A percentile compares a stretch with the other conserved stretches of the same genome.
Evolutionary conservation across 2,329 filamentous ascomycete species (phyloP).

Genomic region (Paecilomyces formosus): DNA sequence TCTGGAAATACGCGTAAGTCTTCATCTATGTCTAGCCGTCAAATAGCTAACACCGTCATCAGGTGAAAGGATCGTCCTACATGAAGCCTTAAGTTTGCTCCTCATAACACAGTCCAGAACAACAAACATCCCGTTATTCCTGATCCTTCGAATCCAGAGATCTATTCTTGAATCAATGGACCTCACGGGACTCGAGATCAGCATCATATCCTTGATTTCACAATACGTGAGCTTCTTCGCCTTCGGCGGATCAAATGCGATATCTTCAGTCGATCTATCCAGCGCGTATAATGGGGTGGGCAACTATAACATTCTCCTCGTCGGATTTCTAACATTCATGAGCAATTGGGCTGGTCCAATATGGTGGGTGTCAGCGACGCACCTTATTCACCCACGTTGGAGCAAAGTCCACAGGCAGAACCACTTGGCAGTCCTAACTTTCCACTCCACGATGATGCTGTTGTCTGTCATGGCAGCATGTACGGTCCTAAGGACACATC

Average conservation of each 20-base stretch:
- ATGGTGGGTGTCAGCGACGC: conserved; percentile 69
- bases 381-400: conserved; percentile 17
- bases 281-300: conserved; percentile 90
- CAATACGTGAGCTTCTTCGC: conserved; percentile 84
- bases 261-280: conserved; percentile 89
- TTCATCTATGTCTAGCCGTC: conserved; percentile 6
- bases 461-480: conserved; percentile 82
- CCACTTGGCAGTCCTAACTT: conserved; percentile 58
- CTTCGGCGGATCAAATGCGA: conserved; percentile 84
- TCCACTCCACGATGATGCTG: conserved; percentile 60
- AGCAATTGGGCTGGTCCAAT: conserved; percentile 88
- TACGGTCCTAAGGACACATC: conserved; percentile 71
- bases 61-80: conserved; percentile 27
- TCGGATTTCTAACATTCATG: conserved; percentile 76
- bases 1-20: conserved; percentile 11
- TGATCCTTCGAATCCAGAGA: conserved; percentile 62
- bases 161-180: conserved; percentile 41
- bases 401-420: conserved; percentile 25
- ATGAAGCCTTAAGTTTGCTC: conserved; percentile 68
- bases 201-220: conserved; percentile 65
- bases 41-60: not conserved
- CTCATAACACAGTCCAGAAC: conserved; percentile 79
- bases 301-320: conserved; percentile 70
- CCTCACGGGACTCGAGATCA: conserved; percentile 49
- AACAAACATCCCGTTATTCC: conserved; percentile 77